Evolutionary conservation across 805 yeast species (phyloP), one percentile per base, ranked within the genome.

Genomic region (Tetrapisispora phaffii): DNA sequence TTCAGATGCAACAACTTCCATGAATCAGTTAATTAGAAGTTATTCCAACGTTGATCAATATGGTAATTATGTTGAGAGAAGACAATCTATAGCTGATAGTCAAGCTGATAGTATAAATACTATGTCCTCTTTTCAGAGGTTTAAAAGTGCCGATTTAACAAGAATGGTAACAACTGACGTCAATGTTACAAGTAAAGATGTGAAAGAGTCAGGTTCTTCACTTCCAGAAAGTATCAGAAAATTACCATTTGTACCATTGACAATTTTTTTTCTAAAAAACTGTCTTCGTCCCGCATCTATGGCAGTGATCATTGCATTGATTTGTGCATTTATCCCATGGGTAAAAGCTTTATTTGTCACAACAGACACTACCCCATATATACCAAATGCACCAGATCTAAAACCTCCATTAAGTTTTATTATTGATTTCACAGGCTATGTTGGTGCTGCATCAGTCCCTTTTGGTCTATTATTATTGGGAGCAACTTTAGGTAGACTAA

Each of bases 361-460:
- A 1, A 71, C 76, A 5, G 48, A 57, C 1, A 73, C 72, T 26
- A 61, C 67, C 7, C 63, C 71, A 19, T 51, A 60, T 20, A 70
- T 89, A 19, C 81, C 76, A 1, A 60, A 72, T 44, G 97, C 97
- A 0, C 98, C 98, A 0, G 98, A 90, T 63, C 70, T 72, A 1
- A 71, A 72, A 48, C 97, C 98, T 0, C 89, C 96, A 4, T 69
- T 90, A 36, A 84, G 89, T 15, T 90, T 90, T 52, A 52, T 90
- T 4, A 84, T 90, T 76, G 96, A 90, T 59, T 78, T 79, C 48
- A 70, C 89, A 1, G 59, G 75, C 9, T 93, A 89, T 59, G 68
- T 93, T 4, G 96, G 95, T 0, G 78, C 80, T 2, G 96, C 97
- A 0, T 80, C 86, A 36, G 97, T 90, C 29, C 97, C 97, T 2